These are phyloP conservation scores for Scutellaria barbata DNA, from an alignment of 257 asterid genomes.

Conservation along the genomic window DNA sequence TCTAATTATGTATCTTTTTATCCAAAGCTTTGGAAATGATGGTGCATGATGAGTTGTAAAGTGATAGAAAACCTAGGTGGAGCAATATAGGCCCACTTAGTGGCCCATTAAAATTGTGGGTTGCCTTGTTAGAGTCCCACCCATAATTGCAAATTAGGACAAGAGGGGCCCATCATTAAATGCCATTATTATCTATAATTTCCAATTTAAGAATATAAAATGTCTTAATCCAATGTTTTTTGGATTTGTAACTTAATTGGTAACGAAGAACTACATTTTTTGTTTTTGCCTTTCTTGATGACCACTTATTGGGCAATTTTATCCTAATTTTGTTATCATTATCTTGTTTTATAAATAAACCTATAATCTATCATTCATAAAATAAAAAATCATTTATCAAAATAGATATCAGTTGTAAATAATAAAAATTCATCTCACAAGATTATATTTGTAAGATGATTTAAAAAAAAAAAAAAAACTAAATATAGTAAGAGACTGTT, in stretches of 20 bases:
- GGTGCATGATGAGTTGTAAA: constrained; percentile 45
- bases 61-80: constrained; percentile 28
- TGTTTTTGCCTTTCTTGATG: constrained; percentile 17
- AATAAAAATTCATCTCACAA: no score
- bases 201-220: constrained; percentile 13
- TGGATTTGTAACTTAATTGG: constrained; percentile 22
- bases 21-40: constrained; percentile 35
- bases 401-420: no score
- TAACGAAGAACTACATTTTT: constrained; percentile 4
- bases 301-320: constrained; percentile 21
- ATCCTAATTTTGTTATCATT: constrained; percentile 28
- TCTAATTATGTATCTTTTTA: neutral
- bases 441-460: no score
- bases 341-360: no score
- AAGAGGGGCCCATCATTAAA: constrained; percentile 25
- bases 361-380: no score
- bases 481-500: neutral
- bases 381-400: no score
- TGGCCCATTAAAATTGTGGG: constrained; percentile 42
- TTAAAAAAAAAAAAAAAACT: no score
- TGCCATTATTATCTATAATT: constrained; percentile 36
- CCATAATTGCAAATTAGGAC: constrained; percentile 33
- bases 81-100: constrained; percentile 35
- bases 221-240: constrained; percentile 32
- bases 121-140: constrained; percentile 42